A percentile compares a stretch with the other conserved stretches of the same genome.
phyloP scores from a whole-genome alignment of 371 early-diverging fungal genomes.

The Mucor velutinosus region DNA sequence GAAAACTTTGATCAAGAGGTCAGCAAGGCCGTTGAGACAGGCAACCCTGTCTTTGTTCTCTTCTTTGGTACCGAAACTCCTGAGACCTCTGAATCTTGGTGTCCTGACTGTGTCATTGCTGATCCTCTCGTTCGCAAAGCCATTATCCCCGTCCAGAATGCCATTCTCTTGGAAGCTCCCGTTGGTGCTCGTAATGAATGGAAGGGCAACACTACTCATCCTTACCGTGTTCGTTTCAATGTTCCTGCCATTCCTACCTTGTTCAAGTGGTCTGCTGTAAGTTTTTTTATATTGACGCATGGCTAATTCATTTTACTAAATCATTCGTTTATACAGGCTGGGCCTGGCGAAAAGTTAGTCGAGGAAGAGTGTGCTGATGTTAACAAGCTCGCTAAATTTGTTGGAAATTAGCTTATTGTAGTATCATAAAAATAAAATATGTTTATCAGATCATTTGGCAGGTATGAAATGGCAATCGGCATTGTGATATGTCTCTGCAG shows the following conservation, averaged over 20 bases:
- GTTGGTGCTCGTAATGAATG: constrained; percentile 58
- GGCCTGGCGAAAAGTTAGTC: constrained; percentile 46
- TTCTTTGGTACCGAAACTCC: constrained; percentile 47
- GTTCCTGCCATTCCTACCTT: constrained; percentile 60
- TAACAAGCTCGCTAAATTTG: constrained; percentile 43
- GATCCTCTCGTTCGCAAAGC: constrained; percentile 56
- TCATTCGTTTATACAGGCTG: constrained; percentile 24
- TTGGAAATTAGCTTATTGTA: constrained; percentile 13
- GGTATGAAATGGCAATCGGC: neutral
- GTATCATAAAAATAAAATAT: neutral
- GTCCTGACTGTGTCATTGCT: constrained; percentile 62
- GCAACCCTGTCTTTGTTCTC: constrained; percentile 42
- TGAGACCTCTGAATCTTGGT: constrained; percentile 62
- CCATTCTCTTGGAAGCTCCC: constrained; percentile 53
- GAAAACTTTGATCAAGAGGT: constrained; percentile 41
- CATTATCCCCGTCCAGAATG: constrained; percentile 37
- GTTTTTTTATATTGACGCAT: neutral
- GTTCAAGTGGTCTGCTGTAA: constrained; percentile 57
- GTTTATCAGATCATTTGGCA: neutral
- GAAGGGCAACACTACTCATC: constrained; percentile 54
- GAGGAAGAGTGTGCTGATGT: constrained; percentile 54
- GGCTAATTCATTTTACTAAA: neutral
- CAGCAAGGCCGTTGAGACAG: constrained; percentile 27
- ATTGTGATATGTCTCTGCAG: neutral
- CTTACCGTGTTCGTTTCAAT: constrained; percentile 49